phyloP scores from a whole-genome alignment of 768 basidiomycete species.

The Asterophora parasitica region DNA sequence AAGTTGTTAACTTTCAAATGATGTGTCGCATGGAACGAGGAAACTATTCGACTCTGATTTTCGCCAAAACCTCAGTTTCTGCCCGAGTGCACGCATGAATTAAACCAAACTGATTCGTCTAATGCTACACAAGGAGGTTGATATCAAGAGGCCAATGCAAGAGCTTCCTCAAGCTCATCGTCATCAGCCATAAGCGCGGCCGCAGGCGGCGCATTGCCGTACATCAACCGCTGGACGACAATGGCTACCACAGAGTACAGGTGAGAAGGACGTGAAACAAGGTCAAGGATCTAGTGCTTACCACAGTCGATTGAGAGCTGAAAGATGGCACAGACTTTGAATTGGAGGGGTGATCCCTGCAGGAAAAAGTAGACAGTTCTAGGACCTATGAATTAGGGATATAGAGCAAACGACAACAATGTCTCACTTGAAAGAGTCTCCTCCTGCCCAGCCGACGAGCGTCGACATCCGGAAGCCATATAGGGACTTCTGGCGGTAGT shows the following conservation, averaged over 20 bases:
- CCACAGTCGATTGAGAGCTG: slow-evolving; percentile 77
- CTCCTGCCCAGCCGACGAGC: slow-evolving; percentile 77
- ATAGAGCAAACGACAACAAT: neutral
- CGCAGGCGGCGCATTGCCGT: slow-evolving; percentile 65
- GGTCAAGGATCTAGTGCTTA: slow-evolving; percentile 29
- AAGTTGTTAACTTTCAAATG: no score
- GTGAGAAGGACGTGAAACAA: neutral
- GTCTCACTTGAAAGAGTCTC: slow-evolving; percentile 78
- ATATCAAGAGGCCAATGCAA: slow-evolving; percentile 43
- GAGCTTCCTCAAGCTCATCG: slow-evolving; percentile 72
- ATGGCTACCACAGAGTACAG: slow-evolving; percentile 46
- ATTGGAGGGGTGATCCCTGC: slow-evolving; percentile 68
- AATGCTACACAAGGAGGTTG: neutral
- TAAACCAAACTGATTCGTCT: neutral
- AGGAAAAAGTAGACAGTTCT: slow-evolving; percentile 81
- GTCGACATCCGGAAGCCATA: slow-evolving; percentile 86
- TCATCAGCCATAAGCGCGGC: slow-evolving; percentile 47
- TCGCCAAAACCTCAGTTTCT: no score
- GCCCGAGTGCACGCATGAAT: no score
- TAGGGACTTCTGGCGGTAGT: slow-evolving; percentile 71
- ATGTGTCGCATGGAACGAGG: no score
- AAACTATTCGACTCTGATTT: no score
- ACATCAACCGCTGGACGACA: slow-evolving; percentile 65
- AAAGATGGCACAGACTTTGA: slow-evolving; percentile 79
- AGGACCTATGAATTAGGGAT: slow-evolving; percentile 2